Evolutionary conservation across 2,329 filamentous ascomycete species (phyloP).

Genomic region (Hymenoscyphus fructigenus): DNA sequence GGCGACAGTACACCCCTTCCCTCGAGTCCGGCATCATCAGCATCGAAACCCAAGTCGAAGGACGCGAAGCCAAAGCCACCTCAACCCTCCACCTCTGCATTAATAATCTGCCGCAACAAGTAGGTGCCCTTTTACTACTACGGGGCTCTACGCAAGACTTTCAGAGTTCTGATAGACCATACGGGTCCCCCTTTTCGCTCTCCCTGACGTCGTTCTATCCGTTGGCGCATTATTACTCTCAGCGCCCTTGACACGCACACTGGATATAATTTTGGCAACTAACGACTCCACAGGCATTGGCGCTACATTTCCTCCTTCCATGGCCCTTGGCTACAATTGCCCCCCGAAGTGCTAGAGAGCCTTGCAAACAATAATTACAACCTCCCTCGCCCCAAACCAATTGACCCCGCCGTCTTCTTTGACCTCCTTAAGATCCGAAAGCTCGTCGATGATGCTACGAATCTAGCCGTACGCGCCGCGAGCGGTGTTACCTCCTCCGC

Average conservation of each 20-base stretch:
- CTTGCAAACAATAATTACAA: slow-evolving; percentile 79
- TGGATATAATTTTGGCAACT: slow-evolving; percentile 7
- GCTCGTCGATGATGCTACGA: slow-evolving; percentile 76
- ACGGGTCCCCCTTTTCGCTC: not conserved
- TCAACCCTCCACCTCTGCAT: slow-evolving; percentile 46
- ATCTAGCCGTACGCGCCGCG: slow-evolving; percentile 73
- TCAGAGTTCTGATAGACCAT: not conserved
- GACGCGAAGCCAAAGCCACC: slow-evolving; percentile 30
- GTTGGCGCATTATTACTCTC: not conserved
- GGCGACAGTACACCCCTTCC: slow-evolving; percentile 21
- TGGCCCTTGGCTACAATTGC: slow-evolving; percentile 79
- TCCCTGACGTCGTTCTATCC: not conserved
- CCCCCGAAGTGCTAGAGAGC: slow-evolving; percentile 74
- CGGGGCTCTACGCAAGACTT: not conserved
- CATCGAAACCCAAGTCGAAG: slow-evolving; percentile 25
- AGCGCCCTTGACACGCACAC: not conserved
- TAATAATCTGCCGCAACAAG: slow-evolving; percentile 69
- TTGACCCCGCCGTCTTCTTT: slow-evolving; percentile 79
- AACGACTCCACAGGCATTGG: slow-evolving; percentile 64
- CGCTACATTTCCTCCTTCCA: slow-evolving; percentile 81
- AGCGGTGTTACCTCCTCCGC: slow-evolving; percentile 68
- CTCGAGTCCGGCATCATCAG: slow-evolving; percentile 21
- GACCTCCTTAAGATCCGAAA: slow-evolving; percentile 80
- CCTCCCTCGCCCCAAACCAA: slow-evolving; percentile 70
- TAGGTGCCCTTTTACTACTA: slow-evolving; percentile 43